phyloP scores from a whole-genome alignment of 805 yeast genomes.

The Candida montana region DNA sequence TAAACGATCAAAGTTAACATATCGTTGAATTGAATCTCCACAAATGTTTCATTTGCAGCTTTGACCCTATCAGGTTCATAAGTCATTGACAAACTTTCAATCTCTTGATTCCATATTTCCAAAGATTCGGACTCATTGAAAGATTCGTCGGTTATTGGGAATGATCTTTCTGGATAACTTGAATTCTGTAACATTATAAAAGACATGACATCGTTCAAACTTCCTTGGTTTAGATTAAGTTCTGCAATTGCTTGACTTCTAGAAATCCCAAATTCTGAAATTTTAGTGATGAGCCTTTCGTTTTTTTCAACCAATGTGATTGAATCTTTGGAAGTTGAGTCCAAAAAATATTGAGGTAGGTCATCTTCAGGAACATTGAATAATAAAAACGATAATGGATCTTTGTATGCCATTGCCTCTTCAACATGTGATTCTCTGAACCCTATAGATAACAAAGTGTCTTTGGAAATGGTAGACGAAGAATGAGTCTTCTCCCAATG shows the following conservation, averaged over 20 bases:
- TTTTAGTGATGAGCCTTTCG: conserved; percentile 48
- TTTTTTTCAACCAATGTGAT: conserved; percentile 40
- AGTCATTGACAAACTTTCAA: conserved; percentile 59
- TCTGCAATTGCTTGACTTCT: conserved; percentile 53
- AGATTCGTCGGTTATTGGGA: neutral
- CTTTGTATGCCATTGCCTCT: conserved; percentile 62
- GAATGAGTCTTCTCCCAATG: conserved; percentile 37
- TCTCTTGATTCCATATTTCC: conserved; percentile 68
- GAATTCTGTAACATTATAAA: conserved; percentile 9
- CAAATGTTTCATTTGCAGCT: conserved; percentile 21
- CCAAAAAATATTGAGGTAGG: conserved; percentile 56
- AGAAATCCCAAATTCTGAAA: conserved; percentile 67
- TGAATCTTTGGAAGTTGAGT: conserved; percentile 51
- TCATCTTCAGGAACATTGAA: conserved; percentile 95
- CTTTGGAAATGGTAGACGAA: conserved; percentile 12
- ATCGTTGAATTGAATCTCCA: conserved; percentile 18
- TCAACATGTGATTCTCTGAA: conserved; percentile 63
- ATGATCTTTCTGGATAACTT: conserved; percentile 5
- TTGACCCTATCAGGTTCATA: conserved; percentile 34
- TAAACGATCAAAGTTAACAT: conserved; percentile 34
- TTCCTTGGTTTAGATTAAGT: conserved; percentile 34
- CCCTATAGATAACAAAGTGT: conserved; percentile 44
- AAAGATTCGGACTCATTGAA: conserved; percentile 13
- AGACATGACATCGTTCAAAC: conserved; percentile 33
- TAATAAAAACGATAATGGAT: conserved; percentile 47